Percentiles rank a stretch among this genome's conserved stretches.
These are phyloP conservation scores for Populus deltoides DNA, from an alignment of 345 rosid genomes.

Conservation along the genomic window DNA sequence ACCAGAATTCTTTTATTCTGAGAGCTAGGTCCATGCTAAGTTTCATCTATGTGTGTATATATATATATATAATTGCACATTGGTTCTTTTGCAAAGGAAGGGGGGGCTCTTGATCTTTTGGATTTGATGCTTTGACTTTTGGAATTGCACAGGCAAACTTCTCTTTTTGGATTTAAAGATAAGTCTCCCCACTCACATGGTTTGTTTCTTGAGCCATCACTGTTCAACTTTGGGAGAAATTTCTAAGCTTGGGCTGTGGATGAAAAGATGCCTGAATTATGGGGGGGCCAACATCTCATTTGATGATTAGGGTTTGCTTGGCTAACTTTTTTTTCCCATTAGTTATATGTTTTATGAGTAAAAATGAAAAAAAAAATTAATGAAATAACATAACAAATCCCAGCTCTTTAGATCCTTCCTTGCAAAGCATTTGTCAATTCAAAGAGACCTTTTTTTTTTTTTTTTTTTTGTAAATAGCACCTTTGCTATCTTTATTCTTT, in stretches of 20 bases:
- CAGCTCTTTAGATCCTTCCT: slow-evolving; percentile 40
- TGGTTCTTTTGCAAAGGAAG: slow-evolving; percentile 25
- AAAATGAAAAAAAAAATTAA: background rate
- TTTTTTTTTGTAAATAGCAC: slow-evolving; percentile 20
- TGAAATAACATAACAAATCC: slow-evolving; percentile 20
- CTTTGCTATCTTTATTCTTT: slow-evolving; percentile 36
- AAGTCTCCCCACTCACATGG: slow-evolving; percentile 59
- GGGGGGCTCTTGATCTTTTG: slow-evolving; percentile 25
- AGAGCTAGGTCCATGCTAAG: background rate
- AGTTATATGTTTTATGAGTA: slow-evolving; percentile 13
- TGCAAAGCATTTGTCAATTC: slow-evolving; percentile 38
- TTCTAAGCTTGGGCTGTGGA: slow-evolving; percentile 16
- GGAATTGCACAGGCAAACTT: slow-evolving; percentile 39
- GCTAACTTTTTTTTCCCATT: slow-evolving; percentile 18
- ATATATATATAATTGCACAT: slow-evolving; percentile 10
- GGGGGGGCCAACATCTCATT: slow-evolving; percentile 28
- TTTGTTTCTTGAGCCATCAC: slow-evolving; percentile 46
- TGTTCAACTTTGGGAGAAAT: slow-evolving; percentile 30
- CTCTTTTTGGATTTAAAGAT: slow-evolving; percentile 53
- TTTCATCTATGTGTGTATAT: slow-evolving; percentile 2
- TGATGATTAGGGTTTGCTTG: slow-evolving; percentile 48
- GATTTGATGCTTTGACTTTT: slow-evolving; percentile 55
- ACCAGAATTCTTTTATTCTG: background rate
- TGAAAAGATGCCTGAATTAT: slow-evolving; percentile 41
- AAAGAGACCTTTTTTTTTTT: slow-evolving; percentile 18